Evolutionary conservation across 352 stramenopile species (phyloP).

Genomic region (Stephanocyclus meneghinianus): DNA sequence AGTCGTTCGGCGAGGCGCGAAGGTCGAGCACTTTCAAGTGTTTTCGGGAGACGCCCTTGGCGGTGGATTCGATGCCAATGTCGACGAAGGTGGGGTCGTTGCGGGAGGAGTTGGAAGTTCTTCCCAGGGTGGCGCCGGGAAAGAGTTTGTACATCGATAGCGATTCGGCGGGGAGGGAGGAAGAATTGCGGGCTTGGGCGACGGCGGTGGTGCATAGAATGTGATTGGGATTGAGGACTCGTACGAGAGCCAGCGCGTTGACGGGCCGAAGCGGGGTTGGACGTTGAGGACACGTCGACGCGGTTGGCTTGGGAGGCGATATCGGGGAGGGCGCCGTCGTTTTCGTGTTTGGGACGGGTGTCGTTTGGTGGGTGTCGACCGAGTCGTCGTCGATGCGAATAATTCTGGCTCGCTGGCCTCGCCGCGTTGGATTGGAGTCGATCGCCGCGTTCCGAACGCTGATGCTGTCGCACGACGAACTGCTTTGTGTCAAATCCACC

Average conservation of each 20-base stretch:
- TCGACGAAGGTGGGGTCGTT: constrained; percentile 5
- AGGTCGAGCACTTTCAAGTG: constrained; percentile 3
- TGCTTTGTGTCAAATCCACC: constrained; percentile 6
- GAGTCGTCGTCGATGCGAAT: too few relatives aligned
- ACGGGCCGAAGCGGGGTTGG: neutral
- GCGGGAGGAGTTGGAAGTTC: constrained; percentile 4
- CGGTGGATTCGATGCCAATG: neutral
- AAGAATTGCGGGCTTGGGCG: neutral
- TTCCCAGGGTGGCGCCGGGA: constrained; percentile 5
- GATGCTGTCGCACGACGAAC: neutral
- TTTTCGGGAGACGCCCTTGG: constrained; percentile 2
- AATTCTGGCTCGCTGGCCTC: too few relatives aligned
- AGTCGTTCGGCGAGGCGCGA: neutral
- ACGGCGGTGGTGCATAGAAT: constrained; percentile 11
- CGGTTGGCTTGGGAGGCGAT: neutral
- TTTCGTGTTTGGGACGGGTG: too few relatives aligned
- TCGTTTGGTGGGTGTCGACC: too few relatives aligned
- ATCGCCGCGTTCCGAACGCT: too few relatives aligned
- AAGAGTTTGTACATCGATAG: neutral
- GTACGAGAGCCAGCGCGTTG: constrained; percentile 12
- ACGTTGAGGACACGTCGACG: neutral
- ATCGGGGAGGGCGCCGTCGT: neutral
- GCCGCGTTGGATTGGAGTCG: too few relatives aligned
- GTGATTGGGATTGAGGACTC: constrained; percentile 1
- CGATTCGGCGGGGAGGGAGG: neutral